A percentile compares a stretch with the other conserved stretches of the same genome.
Conservation (phyloP, 495 filamentous ascomycete species). For the Penicillium soppii region DNA sequence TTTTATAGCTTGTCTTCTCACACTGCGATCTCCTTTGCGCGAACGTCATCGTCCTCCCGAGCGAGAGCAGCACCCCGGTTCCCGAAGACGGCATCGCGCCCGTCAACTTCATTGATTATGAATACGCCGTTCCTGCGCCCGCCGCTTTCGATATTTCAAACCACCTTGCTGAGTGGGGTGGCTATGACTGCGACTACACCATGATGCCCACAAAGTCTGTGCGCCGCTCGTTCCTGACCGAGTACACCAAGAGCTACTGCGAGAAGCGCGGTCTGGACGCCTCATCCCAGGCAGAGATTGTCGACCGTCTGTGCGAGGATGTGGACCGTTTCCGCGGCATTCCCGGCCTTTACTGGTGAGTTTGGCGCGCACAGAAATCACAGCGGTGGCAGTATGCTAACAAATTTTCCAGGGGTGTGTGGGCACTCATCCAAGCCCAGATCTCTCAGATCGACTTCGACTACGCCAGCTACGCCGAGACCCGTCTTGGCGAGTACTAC, state of each 20-base stretch:
- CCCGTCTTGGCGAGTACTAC: constrained; percentile 88
- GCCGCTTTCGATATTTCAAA: constrained; percentile 99
- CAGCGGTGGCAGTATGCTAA: constrained; percentile 5
- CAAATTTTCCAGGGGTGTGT: constrained; percentile 69
- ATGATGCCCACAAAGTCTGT: constrained; percentile 77
- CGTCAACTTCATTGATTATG: constrained; percentile 96
- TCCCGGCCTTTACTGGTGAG: constrained; percentile 79
- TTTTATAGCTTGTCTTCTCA: constrained; percentile 75
- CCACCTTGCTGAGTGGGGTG: constrained; percentile 98
- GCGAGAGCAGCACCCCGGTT: constrained; percentile 24
- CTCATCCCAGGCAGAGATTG: constrained; percentile 59
- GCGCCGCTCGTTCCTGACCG: constrained; percentile 76
- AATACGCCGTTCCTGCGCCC: constrained; percentile 91
- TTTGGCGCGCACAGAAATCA: neutral
- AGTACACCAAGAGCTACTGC: constrained; percentile 66
- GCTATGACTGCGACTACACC: constrained; percentile 89
- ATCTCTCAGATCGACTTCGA: constrained; percentile 98
- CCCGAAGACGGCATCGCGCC: constrained; percentile 36
- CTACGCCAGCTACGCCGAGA: constrained; percentile 87
- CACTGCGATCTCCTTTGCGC: constrained; percentile 94
- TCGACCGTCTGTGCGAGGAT: constrained; percentile 66
- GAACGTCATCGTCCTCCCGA: constrained; percentile 86
- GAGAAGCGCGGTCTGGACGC: constrained; percentile 34
- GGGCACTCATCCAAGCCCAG: constrained; percentile 92
- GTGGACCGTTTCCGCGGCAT: constrained; percentile 87